A percentile compares a stretch with the other conserved stretches of the same genome.
Conservation (phyloP, 345 rosid species). For the Eucalyptus lansdowneana region DNA sequence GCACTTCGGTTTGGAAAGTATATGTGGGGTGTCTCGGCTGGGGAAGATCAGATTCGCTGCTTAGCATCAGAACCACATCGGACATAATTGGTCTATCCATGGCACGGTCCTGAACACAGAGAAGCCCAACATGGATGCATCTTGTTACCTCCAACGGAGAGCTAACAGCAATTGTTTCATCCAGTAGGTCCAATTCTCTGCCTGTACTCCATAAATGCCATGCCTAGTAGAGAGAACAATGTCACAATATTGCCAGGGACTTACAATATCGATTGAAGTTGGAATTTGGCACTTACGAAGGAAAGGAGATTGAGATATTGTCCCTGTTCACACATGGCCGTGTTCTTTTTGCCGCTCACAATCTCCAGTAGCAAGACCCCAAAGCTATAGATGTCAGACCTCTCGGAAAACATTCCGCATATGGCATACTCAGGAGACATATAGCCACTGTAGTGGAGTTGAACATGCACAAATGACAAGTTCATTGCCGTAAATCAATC, state of each 20-base stretch:
- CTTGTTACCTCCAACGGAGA: background rate
- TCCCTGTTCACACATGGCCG: background rate
- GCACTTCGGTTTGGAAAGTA: background rate
- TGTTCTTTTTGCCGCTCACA: slow-evolving; percentile 3
- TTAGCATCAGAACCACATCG: background rate
- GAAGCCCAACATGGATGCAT: background rate
- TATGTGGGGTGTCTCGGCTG: background rate
- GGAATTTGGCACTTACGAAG: background rate
- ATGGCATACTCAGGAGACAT: slow-evolving; percentile 11
- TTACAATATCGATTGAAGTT: too few species aligned
- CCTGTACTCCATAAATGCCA: background rate
- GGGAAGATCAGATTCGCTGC: background rate
- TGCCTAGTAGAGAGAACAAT: background rate
- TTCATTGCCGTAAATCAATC: background rate
- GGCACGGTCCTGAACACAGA: slow-evolving; percentile 19
- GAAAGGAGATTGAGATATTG: background rate
- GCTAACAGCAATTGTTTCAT: background rate
- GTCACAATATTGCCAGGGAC: background rate
- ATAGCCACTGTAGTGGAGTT: background rate
- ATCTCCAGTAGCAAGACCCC: slow-evolving; percentile 11
- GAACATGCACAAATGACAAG: background rate
- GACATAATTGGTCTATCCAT: slow-evolving; percentile 17
- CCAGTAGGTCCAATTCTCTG: background rate
- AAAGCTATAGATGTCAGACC: slow-evolving; percentile 1
- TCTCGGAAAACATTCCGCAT: background rate